phyloP scores from a whole-genome alignment of 257 asterid species.

The Lycium ferocissimum region DNA sequence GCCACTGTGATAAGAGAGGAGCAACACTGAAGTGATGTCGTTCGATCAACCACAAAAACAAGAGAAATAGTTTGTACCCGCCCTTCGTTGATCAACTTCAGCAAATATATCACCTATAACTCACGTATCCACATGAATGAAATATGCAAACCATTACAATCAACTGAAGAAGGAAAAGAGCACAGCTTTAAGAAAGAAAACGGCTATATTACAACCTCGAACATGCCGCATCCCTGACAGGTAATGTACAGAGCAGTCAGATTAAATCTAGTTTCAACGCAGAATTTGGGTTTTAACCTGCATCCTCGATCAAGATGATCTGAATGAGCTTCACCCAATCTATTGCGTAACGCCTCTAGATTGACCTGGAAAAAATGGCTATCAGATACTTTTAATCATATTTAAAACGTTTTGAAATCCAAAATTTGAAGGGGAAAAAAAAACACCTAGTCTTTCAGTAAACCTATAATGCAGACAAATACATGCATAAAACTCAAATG shows the following conservation, averaged over 20 bases:
- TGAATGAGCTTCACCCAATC: slow-evolving; percentile 82
- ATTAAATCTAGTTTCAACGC: slow-evolving; percentile 66
- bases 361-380: slow-evolving; percentile 54
- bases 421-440: neutral
- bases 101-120: slow-evolving; percentile 22
- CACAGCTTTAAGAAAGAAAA: neutral
- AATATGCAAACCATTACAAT: slow-evolving; percentile 5
- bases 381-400: neutral
- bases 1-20: neutral
- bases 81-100: slow-evolving; percentile 13
- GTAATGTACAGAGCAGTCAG: slow-evolving; percentile 76
- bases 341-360: slow-evolving; percentile 55
- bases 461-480: neutral
- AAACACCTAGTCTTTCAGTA: neutral
- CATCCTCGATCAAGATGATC: slow-evolving; percentile 90
- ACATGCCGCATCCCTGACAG: slow-evolving; percentile 69
- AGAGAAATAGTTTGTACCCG: neutral
- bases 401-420: neutral
- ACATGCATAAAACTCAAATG: slow-evolving; percentile 2
- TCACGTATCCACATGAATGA: neutral
- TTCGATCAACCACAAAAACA: neutral
- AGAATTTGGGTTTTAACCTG: slow-evolving; percentile 74
- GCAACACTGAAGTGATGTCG: neutral
- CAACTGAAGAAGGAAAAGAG: neutral
- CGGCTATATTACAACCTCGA: slow-evolving; percentile 72